These are phyloP conservation scores for Stagonosporopsis rhizophila DNA, from an alignment of 2,329 filamentous ascomycete genomes.

Conservation along the genomic window DNA sequence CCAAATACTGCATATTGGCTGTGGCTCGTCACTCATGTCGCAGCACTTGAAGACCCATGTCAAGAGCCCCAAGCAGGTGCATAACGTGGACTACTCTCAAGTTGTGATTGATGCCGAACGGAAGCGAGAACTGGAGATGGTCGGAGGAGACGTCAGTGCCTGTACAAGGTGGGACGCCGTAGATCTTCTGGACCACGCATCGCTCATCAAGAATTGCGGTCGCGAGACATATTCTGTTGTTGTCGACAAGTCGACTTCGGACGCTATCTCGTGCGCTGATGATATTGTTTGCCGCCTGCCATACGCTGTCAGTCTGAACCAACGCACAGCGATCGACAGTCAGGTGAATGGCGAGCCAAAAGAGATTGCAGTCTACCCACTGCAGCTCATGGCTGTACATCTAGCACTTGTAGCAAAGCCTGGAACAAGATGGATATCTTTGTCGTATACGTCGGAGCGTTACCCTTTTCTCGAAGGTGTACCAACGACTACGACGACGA, in stretches of 20 bases:
- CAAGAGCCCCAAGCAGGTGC: constrained; percentile 39
- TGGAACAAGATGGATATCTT: constrained; percentile 48
- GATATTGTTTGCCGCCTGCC: constrained; percentile 42
- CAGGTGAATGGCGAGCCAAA: constrained; percentile 6
- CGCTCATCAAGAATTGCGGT: constrained; percentile 34
- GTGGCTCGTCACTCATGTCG: constrained; percentile 49
- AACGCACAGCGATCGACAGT: constrained; percentile 1
- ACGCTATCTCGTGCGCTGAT: constrained; percentile 48
- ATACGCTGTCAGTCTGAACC: constrained; percentile 32
- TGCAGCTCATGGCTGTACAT: constrained; percentile 51
- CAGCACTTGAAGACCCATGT: constrained; percentile 47
- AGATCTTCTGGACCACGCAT: constrained; percentile 46
- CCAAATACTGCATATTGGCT: constrained; percentile 48
- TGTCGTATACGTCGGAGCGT: constrained; percentile 51
- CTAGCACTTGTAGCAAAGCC: constrained; percentile 49
- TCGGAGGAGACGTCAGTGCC: neutral
- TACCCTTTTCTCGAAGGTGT: constrained; percentile 44
- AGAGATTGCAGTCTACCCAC: constrained; percentile 42
- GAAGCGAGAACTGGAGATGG: constrained; percentile 27
- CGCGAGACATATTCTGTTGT: constrained; percentile 41
- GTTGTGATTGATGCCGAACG: constrained; percentile 45
- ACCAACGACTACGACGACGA: constrained; percentile 20
- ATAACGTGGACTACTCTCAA: constrained; percentile 50
- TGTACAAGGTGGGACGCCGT: constrained; percentile 45
- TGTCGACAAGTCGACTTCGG: constrained; percentile 50